phyloP scores from a whole-genome alignment of 257 asterid species.

The Solanum chmielewskii region DNA sequence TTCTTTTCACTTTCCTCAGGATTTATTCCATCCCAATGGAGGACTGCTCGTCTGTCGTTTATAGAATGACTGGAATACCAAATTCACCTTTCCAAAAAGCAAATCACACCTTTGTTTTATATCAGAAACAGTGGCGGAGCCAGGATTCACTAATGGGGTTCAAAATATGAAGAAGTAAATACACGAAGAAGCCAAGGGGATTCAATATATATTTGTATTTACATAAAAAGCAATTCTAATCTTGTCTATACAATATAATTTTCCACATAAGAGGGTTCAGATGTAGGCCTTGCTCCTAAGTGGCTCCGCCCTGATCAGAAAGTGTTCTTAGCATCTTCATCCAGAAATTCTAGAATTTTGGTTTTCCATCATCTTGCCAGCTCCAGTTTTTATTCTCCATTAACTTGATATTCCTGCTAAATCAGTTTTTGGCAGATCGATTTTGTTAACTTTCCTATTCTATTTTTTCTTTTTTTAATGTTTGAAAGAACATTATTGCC shows the following conservation, averaged over 20 bases:
- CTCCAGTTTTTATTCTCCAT: not conserved
- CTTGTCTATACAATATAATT: not conserved
- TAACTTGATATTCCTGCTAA: not conserved
- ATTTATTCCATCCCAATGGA: not conserved
- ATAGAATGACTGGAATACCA: not conserved
- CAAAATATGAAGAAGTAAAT: not conserved
- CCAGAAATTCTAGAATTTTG: not conserved
- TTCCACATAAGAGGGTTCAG: not conserved
- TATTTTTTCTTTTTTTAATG: not conserved
- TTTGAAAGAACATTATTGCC: not conserved
- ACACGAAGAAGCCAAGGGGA: not conserved
- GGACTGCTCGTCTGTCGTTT: not conserved
- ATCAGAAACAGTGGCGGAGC: not conserved
- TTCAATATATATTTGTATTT: not conserved
- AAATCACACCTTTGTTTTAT: not conserved
- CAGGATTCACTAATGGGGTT: not conserved
- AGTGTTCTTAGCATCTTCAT: not conserved
- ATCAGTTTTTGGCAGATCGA: not conserved
- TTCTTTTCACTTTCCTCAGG: not conserved
- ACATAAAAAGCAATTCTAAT: not conserved
- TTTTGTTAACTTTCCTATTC: not conserved
- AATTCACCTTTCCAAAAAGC: not conserved
- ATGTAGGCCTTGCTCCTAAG: not conserved
- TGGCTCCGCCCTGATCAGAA: not conserved
- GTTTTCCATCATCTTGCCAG: not conserved